These are phyloP conservation scores for Globisporangium abappressorium DNA, from an alignment of 352 stramenopile genomes.

Conservation along the genomic window DNA sequence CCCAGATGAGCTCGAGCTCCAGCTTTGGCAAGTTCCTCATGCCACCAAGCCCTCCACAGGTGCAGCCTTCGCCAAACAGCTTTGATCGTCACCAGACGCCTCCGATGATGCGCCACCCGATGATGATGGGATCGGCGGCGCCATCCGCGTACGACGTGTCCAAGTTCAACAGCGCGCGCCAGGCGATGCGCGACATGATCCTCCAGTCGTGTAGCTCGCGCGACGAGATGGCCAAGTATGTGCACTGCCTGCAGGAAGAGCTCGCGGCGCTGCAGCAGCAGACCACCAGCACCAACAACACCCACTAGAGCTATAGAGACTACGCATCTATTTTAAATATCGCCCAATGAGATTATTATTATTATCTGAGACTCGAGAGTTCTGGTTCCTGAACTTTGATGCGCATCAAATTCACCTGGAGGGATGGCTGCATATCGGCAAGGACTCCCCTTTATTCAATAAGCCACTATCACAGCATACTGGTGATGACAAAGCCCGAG, in stretches of 20 bases:
- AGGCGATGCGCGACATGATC: conserved; percentile 47
- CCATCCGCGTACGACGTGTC: conserved; percentile 17
- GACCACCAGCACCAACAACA: conserved; percentile 4
- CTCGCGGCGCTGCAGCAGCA: conserved; percentile 41
- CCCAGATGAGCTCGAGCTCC: background rate
- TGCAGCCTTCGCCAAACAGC: background rate
- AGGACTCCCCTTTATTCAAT: background rate
- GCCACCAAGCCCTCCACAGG: conserved; percentile 3
- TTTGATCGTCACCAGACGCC: conserved; percentile 8
- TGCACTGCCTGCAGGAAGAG: conserved; percentile 51
- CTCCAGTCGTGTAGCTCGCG: conserved; percentile 45
- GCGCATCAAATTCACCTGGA: background rate
- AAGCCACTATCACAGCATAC: background rate
- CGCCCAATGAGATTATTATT: conserved; percentile 14
- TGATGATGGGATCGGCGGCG: conserved; percentile 20
- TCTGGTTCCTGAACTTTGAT: background rate
- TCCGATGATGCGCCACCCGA: conserved; percentile 27
- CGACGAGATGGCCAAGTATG: conserved; percentile 56
- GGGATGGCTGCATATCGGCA: background rate
- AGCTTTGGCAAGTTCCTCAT: conserved; percentile 15
- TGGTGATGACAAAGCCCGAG: background rate
- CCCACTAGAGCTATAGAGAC: conserved; percentile 6
- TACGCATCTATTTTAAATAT: background rate
- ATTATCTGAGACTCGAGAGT: background rate
- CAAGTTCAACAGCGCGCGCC: conserved; percentile 34